Evolutionary conservation across 2,329 filamentous ascomycete species (phyloP).

Genomic region (Fusarium beomiforme): DNA sequence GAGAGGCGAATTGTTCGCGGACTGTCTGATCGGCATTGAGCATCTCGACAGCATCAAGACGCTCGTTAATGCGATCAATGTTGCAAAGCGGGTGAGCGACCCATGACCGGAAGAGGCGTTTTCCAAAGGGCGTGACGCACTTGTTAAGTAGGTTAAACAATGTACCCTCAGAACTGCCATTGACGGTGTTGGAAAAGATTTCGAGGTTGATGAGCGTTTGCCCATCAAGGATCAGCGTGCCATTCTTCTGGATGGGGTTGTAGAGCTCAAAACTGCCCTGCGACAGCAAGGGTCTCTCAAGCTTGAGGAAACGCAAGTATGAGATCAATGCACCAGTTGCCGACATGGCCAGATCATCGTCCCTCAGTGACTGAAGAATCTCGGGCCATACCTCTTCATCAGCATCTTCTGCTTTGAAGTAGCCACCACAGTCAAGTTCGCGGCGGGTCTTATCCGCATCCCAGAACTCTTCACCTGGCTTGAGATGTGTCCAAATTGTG

Average conservation of each 20-base stretch:
- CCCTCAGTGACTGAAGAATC: constrained; percentile 74
- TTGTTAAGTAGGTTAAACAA: constrained; percentile 91
- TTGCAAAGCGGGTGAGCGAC: constrained; percentile 95
- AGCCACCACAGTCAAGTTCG: constrained; percentile 81
- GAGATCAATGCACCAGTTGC: constrained; percentile 89
- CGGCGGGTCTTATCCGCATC: constrained; percentile 82
- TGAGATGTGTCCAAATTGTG: constrained; percentile 95
- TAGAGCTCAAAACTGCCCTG: constrained; percentile 93
- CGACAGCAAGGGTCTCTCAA: constrained; percentile 86
- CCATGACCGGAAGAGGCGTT: constrained; percentile 96
- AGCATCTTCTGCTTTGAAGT: constrained; percentile 72
- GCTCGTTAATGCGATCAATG: constrained; percentile 87
- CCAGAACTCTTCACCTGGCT: constrained; percentile 90
- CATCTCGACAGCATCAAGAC: constrained; percentile 92
- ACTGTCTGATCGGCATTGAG: constrained; percentile 84
- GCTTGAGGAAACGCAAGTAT: constrained; percentile 86
- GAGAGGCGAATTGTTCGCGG: constrained; percentile 87
- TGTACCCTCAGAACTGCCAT: constrained; percentile 86
- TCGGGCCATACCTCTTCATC: constrained; percentile 78
- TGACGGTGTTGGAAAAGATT: constrained; percentile 91
- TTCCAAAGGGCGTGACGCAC: constrained; percentile 96
- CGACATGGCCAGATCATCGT: constrained; percentile 88
- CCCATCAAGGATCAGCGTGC: constrained; percentile 90
- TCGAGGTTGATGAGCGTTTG: constrained; percentile 99
- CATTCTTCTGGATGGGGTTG: constrained; percentile 89